Percentiles rank a stretch among this genome's conserved stretches.
These are phyloP conservation scores for sunflower (Helianthus annuus) DNA, from an alignment of 129 eudicot species.

Conservation along the genomic window DNA sequence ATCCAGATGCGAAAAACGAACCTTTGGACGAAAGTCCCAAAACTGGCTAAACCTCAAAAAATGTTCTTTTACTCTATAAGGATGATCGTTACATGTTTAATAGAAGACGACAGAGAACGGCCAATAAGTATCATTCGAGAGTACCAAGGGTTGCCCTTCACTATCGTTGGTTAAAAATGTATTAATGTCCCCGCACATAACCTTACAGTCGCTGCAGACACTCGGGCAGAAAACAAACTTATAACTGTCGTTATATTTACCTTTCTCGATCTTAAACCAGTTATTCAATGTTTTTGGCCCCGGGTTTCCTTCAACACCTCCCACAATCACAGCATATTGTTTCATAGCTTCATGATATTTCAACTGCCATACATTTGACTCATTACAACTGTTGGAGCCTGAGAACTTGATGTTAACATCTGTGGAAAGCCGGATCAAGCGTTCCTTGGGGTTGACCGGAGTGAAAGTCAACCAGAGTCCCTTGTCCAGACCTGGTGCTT, in stretches of 20 bases:
- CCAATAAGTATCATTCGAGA: conserved; percentile 22
- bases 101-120: conserved; percentile 33
- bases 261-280: conserved; percentile 25
- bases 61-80: too few species aligned
- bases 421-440: conserved; percentile 35
- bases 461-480: conserved; percentile 25
- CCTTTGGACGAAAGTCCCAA: too few species aligned
- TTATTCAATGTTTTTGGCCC: conserved; percentile 1
- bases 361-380: conserved; percentile 36
- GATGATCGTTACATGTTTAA: too few species aligned
- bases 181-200: conserved; percentile 18
- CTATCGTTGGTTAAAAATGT: background rate
- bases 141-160: conserved; percentile 22
- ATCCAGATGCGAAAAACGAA: too few species aligned
- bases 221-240: conserved; percentile 16
- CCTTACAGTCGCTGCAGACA: conserved; percentile 32
- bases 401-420: conserved; percentile 32
- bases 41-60: too few species aligned
- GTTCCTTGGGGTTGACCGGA: conserved; percentile 26
- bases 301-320: conserved; percentile 30
- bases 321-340: conserved; percentile 28
- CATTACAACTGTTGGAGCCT: conserved; percentile 15
- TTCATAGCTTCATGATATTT: background rate
- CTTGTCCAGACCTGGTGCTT: background rate
- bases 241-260: background rate